Conservation (phyloP, 805 yeast genomes). For the Ogataea glucozyma region DNA sequence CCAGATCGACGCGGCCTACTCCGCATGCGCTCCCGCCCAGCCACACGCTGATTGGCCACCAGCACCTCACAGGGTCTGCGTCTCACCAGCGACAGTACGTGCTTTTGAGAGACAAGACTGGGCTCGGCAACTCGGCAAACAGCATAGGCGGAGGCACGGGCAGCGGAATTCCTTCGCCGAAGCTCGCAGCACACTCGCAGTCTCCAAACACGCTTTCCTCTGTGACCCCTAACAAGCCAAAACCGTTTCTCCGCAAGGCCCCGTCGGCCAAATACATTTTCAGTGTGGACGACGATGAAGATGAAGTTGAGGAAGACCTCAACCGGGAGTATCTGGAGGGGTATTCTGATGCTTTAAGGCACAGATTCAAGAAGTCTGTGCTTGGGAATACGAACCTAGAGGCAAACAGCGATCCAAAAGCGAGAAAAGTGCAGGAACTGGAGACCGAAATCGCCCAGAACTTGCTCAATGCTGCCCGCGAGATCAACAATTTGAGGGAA, state of each 20-base stretch:
- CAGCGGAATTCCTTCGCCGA: slow-evolving; percentile 17
- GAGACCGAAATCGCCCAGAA: slow-evolving; percentile 32
- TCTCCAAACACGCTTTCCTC: slow-evolving; percentile 4
- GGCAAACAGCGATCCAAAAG: slow-evolving; percentile 8
- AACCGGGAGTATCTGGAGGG: slow-evolving; percentile 70
- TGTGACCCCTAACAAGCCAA: slow-evolving; percentile 20
- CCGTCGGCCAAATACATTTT: slow-evolving; percentile 46
- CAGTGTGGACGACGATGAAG: slow-evolving; percentile 81
- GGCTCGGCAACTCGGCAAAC: slow-evolving; percentile 5
- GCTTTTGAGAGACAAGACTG: slow-evolving; percentile 31
- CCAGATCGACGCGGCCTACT: slow-evolving; percentile 21
- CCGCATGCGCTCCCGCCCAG: slow-evolving; percentile 31
- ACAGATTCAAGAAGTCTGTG: slow-evolving; percentile 38
- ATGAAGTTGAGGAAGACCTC: slow-evolving; percentile 64
- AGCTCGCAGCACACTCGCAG: slow-evolving; percentile 13
- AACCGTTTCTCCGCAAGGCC: slow-evolving; percentile 29
- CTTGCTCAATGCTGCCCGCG: slow-evolving; percentile 26
- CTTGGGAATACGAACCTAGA: slow-evolving; percentile 4
- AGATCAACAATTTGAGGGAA: slow-evolving; percentile 29
- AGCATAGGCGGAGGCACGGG: slow-evolving; percentile 4
- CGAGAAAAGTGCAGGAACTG: slow-evolving; percentile 24
- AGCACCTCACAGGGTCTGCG: slow-evolving; percentile 23
- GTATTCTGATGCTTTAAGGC: slow-evolving; percentile 65
- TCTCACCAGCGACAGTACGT: slow-evolving; percentile 36
- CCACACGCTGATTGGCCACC: slow-evolving; percentile 17